Percentiles rank a stretch among this genome's conserved stretches.
Conservation (phyloP, 768 basidiomycete species). For the Guyanaporus albipodus region DNA sequence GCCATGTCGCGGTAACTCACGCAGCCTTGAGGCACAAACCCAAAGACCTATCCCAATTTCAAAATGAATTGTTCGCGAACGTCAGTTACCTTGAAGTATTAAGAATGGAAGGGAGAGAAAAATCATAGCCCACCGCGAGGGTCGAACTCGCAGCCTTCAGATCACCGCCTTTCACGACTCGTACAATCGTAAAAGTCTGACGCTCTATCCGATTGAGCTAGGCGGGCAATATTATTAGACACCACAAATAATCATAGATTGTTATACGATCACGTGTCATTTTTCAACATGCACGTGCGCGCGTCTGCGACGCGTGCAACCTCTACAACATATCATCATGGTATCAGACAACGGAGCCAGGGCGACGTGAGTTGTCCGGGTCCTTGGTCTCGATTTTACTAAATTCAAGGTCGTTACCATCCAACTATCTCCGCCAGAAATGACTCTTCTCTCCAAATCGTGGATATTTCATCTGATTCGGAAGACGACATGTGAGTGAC, state of each 20-base stretch:
- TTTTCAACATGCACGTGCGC: conserved; percentile 18
- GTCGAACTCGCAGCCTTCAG: conserved; percentile 86
- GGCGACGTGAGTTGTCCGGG: conserved; percentile 23
- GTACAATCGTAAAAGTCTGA: conserved; percentile 52
- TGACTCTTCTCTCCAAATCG: conserved; percentile 33
- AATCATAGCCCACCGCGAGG: conserved; percentile 73
- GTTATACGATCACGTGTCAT: conserved; percentile 4
- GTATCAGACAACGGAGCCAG: conserved; percentile 49
- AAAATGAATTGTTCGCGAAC: no score
- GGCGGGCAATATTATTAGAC: conserved; percentile 40
- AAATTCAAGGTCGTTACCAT: background rate
- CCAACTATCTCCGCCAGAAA: background rate
- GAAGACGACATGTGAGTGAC: conserved; percentile 36
- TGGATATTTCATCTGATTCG: conserved; percentile 53
- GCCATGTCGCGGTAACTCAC: no score
- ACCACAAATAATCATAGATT: conserved; percentile 23
- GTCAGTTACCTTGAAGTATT: no score
- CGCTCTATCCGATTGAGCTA: conserved; percentile 69
- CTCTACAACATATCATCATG: conserved; percentile 10
- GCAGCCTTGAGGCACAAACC: no score
- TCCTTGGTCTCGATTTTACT: background rate
- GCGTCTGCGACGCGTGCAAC: conserved; percentile 1
- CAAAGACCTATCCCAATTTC: no score
- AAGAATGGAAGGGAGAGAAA: no score
- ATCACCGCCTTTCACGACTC: conserved; percentile 41